Evolutionary conservation across 176 grass and related monocot species (phyloP).

Genomic region (Triticum monococcum): DNA sequence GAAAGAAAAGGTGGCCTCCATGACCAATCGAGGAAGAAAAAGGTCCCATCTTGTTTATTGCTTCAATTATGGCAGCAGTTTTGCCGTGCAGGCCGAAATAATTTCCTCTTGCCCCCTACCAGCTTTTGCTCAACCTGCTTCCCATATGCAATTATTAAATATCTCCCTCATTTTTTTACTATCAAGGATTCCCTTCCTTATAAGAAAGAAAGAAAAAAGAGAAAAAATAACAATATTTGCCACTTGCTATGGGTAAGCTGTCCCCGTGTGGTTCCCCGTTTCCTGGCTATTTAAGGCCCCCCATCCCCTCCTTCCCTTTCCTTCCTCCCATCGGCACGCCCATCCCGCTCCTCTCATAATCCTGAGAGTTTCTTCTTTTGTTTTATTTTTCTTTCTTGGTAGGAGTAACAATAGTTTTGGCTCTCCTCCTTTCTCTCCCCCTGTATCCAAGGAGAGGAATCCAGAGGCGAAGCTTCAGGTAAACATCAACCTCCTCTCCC

Average conservation of each 20-base stretch:
- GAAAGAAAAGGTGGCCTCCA: neutral
- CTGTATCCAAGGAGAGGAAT: constrained; percentile 20
- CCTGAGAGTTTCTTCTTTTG: constrained; percentile 25
- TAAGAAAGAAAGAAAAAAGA: neutral
- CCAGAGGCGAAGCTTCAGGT: constrained; percentile 56
- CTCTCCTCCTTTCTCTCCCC: neutral
- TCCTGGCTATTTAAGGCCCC: constrained; percentile 52
- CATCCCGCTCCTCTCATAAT: constrained; percentile 40
- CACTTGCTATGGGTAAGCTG: constrained; percentile 37
- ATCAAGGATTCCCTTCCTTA: neutral
- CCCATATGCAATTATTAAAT: constrained; percentile 17
- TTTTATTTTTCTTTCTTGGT: constrained; percentile 55
- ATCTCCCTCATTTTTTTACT: neutral
- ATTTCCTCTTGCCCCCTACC: constrained; percentile 34
- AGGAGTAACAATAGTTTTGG: constrained; percentile 42
- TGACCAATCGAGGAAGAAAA: constrained; percentile 7
- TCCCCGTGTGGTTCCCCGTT: constrained; percentile 45
- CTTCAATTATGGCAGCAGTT: constrained; percentile 13
- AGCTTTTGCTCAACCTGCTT: constrained; percentile 25
- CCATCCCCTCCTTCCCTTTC: constrained; percentile 29
- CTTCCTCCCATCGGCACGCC: constrained; percentile 37
- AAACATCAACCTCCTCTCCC: neutral
- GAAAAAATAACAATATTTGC: constrained; percentile 22
- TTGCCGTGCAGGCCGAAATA: constrained; percentile 38
- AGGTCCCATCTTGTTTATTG: constrained; percentile 1